Evolutionary conservation across 2,329 filamentous ascomycete species (phyloP).

Genomic region (Ascomycota sp.): DNA sequence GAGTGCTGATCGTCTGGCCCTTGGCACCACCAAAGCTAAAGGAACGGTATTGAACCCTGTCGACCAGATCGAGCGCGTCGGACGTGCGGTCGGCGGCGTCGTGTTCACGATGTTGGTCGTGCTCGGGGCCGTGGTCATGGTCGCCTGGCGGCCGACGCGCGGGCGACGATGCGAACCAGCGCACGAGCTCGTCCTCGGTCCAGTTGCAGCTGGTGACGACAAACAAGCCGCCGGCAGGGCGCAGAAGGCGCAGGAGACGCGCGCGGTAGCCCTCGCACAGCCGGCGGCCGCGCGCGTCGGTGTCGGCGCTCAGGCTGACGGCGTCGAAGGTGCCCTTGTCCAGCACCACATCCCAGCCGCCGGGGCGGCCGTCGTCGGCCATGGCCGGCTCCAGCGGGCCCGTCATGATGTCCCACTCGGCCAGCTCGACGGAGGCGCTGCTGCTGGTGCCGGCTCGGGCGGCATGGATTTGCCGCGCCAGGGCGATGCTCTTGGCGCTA

Average conservation of each 20-base stretch:
- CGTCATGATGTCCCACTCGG: constrained; percentile 40
- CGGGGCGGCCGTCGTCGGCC: constrained; percentile 8
- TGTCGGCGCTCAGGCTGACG: constrained; percentile 48
- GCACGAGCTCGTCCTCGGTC: constrained; percentile 67
- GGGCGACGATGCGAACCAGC: constrained; percentile 42
- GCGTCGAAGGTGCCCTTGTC: constrained; percentile 98
- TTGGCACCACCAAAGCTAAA: constrained; percentile 79
- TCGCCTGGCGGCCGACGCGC: neutral
- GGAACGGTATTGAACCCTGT: constrained; percentile 55
- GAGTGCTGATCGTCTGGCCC: constrained; percentile 69
- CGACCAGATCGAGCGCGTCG: constrained; percentile 32
- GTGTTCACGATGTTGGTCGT: too few relatives aligned
- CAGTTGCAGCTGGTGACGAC: constrained; percentile 94
- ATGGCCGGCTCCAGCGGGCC: constrained; percentile 17
- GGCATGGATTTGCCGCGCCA: constrained; percentile 43
- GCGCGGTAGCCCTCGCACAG: constrained; percentile 55
- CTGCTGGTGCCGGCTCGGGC: constrained; percentile 4
- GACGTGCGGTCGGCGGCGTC: too few relatives aligned
- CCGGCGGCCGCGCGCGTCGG: constrained; percentile 28
- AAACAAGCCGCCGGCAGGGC: constrained; percentile 43
- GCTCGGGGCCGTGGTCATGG: neutral
- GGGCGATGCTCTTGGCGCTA: constrained; percentile 46
- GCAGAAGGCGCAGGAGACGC: constrained; percentile 45
- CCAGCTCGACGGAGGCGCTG: constrained; percentile 17
- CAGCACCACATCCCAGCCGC: constrained; percentile 72